Evolutionary conservation across 192 early-diverging fungal genomes (phyloP), one percentile per base, ranked within the genome.

Genomic region (Coemansia sp.): DNA sequence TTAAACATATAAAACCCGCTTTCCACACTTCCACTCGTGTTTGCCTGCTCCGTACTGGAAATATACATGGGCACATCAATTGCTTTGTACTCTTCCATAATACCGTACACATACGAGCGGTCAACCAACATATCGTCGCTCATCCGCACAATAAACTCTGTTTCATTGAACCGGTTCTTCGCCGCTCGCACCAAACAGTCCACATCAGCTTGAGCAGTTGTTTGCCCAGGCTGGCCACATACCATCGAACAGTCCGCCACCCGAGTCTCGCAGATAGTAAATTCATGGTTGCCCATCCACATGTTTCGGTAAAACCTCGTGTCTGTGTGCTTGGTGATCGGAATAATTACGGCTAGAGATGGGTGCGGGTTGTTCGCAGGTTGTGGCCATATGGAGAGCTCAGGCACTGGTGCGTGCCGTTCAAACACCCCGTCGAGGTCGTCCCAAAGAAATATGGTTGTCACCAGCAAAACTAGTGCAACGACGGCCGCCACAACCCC

Each of bases 1-100:
- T 45, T 45, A 45, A 45, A 45, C 41, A 45, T 45, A n/a, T 45
- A 45, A n/a, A 45, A 45, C 14, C 41, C 41, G 15, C 41, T 45
- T 12, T 5, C 9, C 3, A 10, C 39, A 14, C 10, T 12, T 15
- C 1, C 14, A 15, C 39, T 9, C 14, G 41, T 45, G 14, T 45
- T 10, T 15, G 15, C 9, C 5, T 12, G 41, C 41, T 45, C 41
- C 15, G 2, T 3, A 2, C 41, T 45, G 3, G 14, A 15, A 45
- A 45, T 10, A 45, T 45, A 45, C 41, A 45, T 12, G 15, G 41
- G 41, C 14, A 1, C 0, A 15, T n/a, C 41, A 2, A 2, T 45
- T 15, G 11, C 15, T n/a, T 45, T 12, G 14, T 45, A n/a, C 41
- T 45, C 4, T 15, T n/a, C 5, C 41, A 45, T 45, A 45, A 45